Evolutionary conservation across 352 stramenopile species (phyloP).

Genomic region (Elongisporangium prolatum): DNA sequence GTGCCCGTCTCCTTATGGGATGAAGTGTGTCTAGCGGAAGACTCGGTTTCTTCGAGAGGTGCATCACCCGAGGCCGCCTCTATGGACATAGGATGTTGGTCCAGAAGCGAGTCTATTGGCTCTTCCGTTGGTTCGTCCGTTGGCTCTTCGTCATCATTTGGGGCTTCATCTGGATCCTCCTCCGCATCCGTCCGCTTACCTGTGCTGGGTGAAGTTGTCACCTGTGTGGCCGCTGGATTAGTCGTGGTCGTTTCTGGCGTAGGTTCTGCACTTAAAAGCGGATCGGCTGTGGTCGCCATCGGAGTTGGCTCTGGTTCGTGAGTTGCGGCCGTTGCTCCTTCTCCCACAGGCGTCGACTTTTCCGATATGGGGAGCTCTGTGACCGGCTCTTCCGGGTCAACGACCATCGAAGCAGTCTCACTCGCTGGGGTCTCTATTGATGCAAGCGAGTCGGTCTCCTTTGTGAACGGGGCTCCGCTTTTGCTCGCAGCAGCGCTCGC

Average conservation of each 20-base stretch:
- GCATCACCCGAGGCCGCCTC: slow-evolving; percentile 5
- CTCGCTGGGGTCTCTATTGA: neutral
- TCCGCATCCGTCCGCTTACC: neutral
- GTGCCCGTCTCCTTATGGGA: no score
- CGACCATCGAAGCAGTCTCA: neutral
- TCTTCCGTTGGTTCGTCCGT: slow-evolving; percentile 5
- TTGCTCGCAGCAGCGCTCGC: neutral
- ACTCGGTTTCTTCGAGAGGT: neutral
- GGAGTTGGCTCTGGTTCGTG: neutral
- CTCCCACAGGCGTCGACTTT: neutral
- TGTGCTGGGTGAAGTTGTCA: neutral
- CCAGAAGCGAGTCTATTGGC: neutral
- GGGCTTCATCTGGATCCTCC: slow-evolving; percentile 1
- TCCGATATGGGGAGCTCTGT: neutral
- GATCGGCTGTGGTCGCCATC: neutral
- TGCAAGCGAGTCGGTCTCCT: neutral
- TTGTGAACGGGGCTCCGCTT: neutral
- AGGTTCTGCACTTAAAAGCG: neutral
- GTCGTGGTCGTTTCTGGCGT: neutral
- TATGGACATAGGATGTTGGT: slow-evolving; percentile 3
- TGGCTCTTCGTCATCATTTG: slow-evolving; percentile 1
- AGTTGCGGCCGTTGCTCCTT: neutral
- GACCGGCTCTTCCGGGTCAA: neutral
- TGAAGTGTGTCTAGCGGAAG: neutral
- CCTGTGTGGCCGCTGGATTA: neutral